These are phyloP conservation scores for Periconia sp. DNA, from an alignment of 2,329 filamentous ascomycete genomes.

Conservation along the genomic window DNA sequence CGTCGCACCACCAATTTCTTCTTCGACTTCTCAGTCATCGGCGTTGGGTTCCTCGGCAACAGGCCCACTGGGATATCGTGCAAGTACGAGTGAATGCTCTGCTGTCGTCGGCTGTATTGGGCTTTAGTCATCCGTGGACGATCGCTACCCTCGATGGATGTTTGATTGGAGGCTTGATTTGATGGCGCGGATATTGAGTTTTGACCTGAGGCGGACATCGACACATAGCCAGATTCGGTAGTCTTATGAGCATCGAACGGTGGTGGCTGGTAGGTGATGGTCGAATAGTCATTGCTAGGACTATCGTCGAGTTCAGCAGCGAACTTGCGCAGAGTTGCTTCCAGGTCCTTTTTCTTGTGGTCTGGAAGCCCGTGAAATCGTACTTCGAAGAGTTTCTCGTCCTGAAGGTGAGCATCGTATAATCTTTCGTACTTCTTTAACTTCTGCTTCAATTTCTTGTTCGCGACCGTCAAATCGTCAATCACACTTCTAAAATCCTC, in stretches of 20 bases:
- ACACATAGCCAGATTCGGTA: slow-evolving; percentile 67
- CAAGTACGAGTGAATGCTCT: slow-evolving; percentile 71
- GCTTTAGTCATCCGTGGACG: slow-evolving; percentile 35
- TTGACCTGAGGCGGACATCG: slow-evolving; percentile 58
- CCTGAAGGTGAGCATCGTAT: slow-evolving; percentile 69
- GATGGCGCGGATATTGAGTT: slow-evolving; percentile 48
- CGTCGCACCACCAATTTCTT: slow-evolving; percentile 78
- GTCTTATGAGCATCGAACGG: slow-evolving; percentile 62
- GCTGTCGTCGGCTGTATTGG: slow-evolving; percentile 41
- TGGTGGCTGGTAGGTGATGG: slow-evolving; percentile 46
- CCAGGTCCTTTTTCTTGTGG: slow-evolving; percentile 77
- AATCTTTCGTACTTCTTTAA: slow-evolving; percentile 73
- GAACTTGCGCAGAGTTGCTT: slow-evolving; percentile 74
- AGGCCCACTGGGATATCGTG: slow-evolving; percentile 74
- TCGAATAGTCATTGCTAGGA: slow-evolving; percentile 24
- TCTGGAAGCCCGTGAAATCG: slow-evolving; percentile 76
- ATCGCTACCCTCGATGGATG: slow-evolving; percentile 32
- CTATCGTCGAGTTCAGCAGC: slow-evolving; percentile 65
- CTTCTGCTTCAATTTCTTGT: slow-evolving; percentile 77
- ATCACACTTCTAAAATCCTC: slow-evolving; percentile 84
- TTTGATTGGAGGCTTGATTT: slow-evolving; percentile 22
- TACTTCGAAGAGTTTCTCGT: slow-evolving; percentile 83
- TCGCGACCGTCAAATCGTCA: slow-evolving; percentile 84
- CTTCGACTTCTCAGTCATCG: slow-evolving; percentile 74
- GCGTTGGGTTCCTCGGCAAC: slow-evolving; percentile 62